phyloP scores from a whole-genome alignment of 441 rosid species.

The Pelargonium cotyledonis region DNA sequence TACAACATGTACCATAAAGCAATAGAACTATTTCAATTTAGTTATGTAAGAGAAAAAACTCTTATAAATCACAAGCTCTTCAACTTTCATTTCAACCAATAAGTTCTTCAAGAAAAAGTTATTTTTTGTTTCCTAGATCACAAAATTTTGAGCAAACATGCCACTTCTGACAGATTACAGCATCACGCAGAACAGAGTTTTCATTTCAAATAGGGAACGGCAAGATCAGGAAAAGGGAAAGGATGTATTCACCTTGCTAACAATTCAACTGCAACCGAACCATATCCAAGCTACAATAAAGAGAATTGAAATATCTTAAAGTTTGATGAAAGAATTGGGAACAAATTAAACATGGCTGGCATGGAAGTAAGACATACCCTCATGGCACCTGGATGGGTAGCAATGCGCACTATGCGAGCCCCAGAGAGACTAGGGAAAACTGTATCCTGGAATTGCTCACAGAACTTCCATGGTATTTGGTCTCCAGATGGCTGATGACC shows the following conservation, averaged over 20 bases:
- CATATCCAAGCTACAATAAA: constrained; percentile 85
- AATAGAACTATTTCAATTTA: not conserved
- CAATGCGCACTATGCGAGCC: constrained; percentile 94
- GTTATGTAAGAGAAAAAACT: not conserved
- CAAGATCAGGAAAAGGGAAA: constrained; percentile 4
- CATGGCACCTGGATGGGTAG: constrained; percentile 94
- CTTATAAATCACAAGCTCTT: not conserved
- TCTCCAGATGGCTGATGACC: constrained; percentile 95
- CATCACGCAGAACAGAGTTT: not conserved
- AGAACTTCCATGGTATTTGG: constrained; percentile 76
- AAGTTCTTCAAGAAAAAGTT: not conserved
- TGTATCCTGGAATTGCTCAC: constrained; percentile 56
- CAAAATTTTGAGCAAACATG: not conserved
- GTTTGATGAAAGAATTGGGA: constrained; percentile 10
- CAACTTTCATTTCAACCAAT: not conserved
- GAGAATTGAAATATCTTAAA: constrained; percentile 11
- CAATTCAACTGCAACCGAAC: constrained; percentile 87
- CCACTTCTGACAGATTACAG: not conserved
- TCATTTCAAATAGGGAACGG: not conserved
- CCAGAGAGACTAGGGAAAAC: constrained; percentile 92
- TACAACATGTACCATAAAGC: constrained; percentile 6
- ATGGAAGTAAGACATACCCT: constrained; percentile 48
- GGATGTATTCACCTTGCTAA: constrained; percentile 51
- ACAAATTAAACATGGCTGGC: not conserved
- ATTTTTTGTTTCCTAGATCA: not conserved